Conservation (phyloP, 495 filamentous ascomycete genomes). For the Tuber indicum region DNA sequence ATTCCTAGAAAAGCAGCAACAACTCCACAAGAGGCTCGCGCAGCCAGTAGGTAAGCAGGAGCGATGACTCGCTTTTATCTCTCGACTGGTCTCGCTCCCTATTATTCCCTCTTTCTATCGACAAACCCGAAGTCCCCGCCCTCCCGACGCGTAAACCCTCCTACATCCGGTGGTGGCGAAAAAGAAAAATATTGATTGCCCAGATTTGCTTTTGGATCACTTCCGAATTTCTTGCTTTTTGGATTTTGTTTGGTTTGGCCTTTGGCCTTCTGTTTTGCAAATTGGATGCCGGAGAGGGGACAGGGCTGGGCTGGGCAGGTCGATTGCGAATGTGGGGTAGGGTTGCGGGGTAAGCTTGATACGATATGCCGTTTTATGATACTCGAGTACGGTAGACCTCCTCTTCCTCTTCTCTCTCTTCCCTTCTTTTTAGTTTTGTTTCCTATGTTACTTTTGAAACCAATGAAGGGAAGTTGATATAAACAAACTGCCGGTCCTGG, state of each 20-base stretch:
- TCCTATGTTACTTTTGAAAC: neutral
- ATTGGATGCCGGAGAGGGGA: neutral
- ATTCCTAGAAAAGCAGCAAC: neutral
- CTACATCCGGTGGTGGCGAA: neutral
- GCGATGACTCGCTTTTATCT: neutral
- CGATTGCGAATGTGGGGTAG: neutral
- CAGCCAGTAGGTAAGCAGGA: neutral
- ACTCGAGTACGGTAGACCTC: neutral
- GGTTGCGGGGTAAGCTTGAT: neutral
- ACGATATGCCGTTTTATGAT: neutral
- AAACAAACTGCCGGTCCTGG: neutral
- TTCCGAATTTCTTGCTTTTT: neutral
- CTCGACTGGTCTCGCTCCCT: neutral
- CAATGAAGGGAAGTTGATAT: neutral
- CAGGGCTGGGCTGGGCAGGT: neutral
- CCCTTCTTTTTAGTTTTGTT: neutral
- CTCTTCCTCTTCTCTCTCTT: neutral
- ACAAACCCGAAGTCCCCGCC: neutral
- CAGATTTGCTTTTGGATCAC: neutral
- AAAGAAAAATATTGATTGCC: neutral
- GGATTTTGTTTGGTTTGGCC: neutral
- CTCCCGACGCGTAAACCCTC: neutral
- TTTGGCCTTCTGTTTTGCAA: neutral
- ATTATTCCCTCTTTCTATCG: neutral
- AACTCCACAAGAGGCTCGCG: neutral